These are phyloP conservation scores for Tremella mesenterica DNA, from an alignment of 768 basidiomycete species.

Conservation along the genomic window DNA sequence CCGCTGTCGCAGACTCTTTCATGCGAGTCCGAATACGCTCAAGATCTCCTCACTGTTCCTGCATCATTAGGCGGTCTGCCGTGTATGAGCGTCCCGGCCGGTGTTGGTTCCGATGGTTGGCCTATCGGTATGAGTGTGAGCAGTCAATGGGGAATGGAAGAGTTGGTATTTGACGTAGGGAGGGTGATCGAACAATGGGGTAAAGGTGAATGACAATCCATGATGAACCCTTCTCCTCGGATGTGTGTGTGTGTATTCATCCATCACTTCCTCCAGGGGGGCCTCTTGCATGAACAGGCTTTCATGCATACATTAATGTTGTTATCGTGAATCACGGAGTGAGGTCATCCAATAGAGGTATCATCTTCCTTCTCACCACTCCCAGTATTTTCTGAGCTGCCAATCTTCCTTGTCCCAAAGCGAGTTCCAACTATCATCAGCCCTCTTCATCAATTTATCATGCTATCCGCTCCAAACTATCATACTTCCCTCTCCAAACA, in stretches of 20 bases:
- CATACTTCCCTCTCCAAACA: no score
- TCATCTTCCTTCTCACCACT: not conserved
- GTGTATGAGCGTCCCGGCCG: conserved; percentile 63
- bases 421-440: conserved; percentile 21
- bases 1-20: conserved; percentile 47
- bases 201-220: not conserved
- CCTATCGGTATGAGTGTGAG: conserved; percentile 75
- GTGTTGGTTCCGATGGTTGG: conserved; percentile 56
- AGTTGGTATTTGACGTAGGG: conserved; percentile 24
- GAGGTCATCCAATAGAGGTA: no score
- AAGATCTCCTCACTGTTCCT: conserved; percentile 85
- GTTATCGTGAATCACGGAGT: not conserved
- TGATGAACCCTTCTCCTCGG: not conserved
- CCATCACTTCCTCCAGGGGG: not conserved
- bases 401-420: conserved; percentile 12
- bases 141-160: conserved; percentile 69
- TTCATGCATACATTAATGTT: not conserved
- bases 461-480: no score
- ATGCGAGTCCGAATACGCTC: conserved; percentile 60
- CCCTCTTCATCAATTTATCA: no score
- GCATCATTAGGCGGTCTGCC: conserved; percentile 85
- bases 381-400: conserved; percentile 16
- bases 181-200: conserved; percentile 16
- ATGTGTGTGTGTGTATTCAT: no score
- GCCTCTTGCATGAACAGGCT: not conserved